phyloP scores from a whole-genome alignment of 345 rosid species.

The Excoecaria cochinchinensis region DNA sequence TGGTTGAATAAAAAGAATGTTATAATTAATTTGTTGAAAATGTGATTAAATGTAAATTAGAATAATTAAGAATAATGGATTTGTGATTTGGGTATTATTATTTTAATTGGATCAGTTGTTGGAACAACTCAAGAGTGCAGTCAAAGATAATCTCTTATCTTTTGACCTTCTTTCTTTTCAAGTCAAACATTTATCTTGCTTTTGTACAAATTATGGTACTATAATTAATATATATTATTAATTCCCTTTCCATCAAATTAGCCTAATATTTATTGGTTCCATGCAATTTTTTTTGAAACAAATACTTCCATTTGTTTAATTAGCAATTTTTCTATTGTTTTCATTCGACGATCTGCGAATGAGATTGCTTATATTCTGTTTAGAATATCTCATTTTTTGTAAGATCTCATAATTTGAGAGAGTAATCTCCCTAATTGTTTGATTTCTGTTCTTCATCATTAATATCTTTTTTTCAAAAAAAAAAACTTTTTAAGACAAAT shows the following conservation, averaged over 20 bases:
- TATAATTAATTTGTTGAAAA: background rate
- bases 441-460: too few relatives aligned
- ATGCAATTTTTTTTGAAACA: too few relatives aligned
- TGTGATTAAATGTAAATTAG: background rate
- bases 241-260: background rate
- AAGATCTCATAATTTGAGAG: too few relatives aligned
- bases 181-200: conserved; percentile 24
- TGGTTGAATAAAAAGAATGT: background rate
- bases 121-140: conserved; percentile 72
- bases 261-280: too few relatives aligned
- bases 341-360: too few relatives aligned
- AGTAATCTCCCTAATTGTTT: too few relatives aligned
- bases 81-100: background rate
- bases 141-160: conserved; percentile 52
- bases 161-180: conserved; percentile 46
- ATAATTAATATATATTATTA: background rate
- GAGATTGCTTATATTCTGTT: too few relatives aligned
- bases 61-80: background rate
- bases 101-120: conserved; percentile 41
- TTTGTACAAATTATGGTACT: background rate
- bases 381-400: too few relatives aligned
- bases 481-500: too few relatives aligned
- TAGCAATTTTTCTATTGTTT: too few relatives aligned
- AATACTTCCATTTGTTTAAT: too few relatives aligned
- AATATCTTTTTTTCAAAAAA: too few relatives aligned